Conservation (phyloP, 495 filamentous ascomycete species). For the Penicillium samsonianum region DNA sequence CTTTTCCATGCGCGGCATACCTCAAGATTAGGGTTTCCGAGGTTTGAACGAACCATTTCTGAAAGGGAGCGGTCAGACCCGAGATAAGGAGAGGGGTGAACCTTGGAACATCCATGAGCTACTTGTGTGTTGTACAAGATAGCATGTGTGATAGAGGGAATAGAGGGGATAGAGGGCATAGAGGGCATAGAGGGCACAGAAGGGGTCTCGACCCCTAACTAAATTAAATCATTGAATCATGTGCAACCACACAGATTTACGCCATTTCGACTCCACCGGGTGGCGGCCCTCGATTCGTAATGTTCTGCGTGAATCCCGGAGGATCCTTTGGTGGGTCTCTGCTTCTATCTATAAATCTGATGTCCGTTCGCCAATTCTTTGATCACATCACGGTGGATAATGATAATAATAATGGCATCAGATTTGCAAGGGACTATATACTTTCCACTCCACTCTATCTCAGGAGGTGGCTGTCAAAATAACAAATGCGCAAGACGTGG, state of each 20-base stretch:
- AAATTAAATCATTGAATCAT: not conserved
- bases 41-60: constrained; percentile 24
- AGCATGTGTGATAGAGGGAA: not conserved
- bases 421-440: not conserved
- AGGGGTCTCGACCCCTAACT: not conserved
- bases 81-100: constrained; percentile 4
- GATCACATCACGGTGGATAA: not conserved
- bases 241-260: constrained; percentile 1
- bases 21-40: constrained; percentile 19
- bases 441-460: constrained; percentile 5
- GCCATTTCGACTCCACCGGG: constrained; percentile 13
- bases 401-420: too few species aligned
- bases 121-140: not conserved
- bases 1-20: constrained; percentile 11
- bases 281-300: constrained; percentile 23
- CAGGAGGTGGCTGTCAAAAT: constrained; percentile 5
- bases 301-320: constrained; percentile 6
- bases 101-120: too few species aligned
- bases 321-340: constrained; percentile 11
- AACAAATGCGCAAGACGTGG: not conserved
- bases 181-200: too few species aligned
- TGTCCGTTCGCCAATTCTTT: not conserved
- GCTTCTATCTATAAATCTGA: constrained; percentile 24
- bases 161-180: too few species aligned
- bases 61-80: constrained; percentile 14